Base-by-base conservation (phyloP, 805 yeast genomes). In the Debaryomyces prosopidis region DNA sequence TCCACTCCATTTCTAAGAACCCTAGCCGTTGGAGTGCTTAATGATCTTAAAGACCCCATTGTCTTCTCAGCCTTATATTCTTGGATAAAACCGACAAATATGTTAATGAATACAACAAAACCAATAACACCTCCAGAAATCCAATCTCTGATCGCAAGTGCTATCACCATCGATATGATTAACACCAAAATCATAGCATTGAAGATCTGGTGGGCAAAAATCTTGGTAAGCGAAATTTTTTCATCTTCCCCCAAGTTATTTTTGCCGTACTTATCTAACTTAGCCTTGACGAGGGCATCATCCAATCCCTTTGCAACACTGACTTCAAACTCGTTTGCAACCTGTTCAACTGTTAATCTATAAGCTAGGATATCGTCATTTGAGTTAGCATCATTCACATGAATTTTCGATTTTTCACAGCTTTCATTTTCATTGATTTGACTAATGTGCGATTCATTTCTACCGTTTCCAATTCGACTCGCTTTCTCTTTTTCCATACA, bases 41-140 rank as follows among this genome's bases (percentile, higher is more conserved):
- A 72, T 20, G 71, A 69, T 44, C 72, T 66, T 50, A 77, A 62
- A 6, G 80, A 77, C 5, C 78, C 70, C 65, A 77, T 77, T 4
- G 81, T 78, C 33, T 72, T 63, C 51, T 77, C 81, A 10, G 81
- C 81, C 40, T 75, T 69, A 15, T 68, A 60, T 53, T 77, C 81
- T 53, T 77, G 81, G 32, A 75, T 66, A 34, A 76, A 78, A 15
- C 81, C 81, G 15, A 77, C 78, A 8, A 66, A 55, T 28, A 79
- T 75, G 47, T 77, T 77, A 30, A 77, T 61, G 4, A 68, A 57
- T 5, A 77, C 69, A 35, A 77, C 79, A 37, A 68, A 62, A 5
- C 69, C 72, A 53, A 77, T 77, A n/a, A 77, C 81, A 9, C 73
- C 73, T 32, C 73, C 73, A 5, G 70, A 65, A 17, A 68, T 68